Base-by-base conservation (phyloP, 805 yeast genomes). In the Candida maltosa region DNA sequence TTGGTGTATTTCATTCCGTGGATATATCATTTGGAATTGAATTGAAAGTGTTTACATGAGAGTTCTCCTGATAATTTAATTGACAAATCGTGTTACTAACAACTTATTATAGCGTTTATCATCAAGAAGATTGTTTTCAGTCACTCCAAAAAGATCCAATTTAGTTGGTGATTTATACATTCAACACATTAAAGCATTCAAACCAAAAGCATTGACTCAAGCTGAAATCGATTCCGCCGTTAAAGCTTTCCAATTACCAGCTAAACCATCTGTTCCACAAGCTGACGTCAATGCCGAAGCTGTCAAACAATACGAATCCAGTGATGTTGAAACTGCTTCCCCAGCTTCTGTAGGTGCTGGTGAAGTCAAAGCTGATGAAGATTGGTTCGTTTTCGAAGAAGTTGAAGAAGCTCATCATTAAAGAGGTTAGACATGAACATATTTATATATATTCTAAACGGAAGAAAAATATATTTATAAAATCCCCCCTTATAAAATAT, bases 121-220 rank as follows among this genome's bases (percentile, higher is more conserved):
- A 44, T 49, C 65, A 39, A 60, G 57, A 52, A 66, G 72, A 63
- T 51, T 56, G 40, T 59, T 68, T 49, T 62, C 73, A 34, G 52
- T 60, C 42, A 62, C 70, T 37, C 62, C 71, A 44, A 55, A 60
- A 53, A 63, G 67, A 59, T 49, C 48, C 49, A 76, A 89, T 75
- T 70, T 84, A 58, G 64, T 89, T 57, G 76, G 86, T 62, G 96
- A 89, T 49, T 76, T 89, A 51, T 89, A 89, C 73, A 68, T 91
- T 57, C 79, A 76, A 62, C 95, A 89, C 66, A 72, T 93, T 66
- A 86, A 82, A 71, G 78, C 79, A 44, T 89, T 86, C 80, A 87
- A 88, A 74, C 89, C 96, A 58, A 76, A 82, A 40, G 79, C 87
- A 42, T 58, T 82, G 37, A 66, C 83, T 40, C 78, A 84, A 40